A percentile compares a stretch with the other conserved stretches of the same genome.
phyloP scores from a whole-genome alignment of 2,329 filamentous ascomycete species.

The Penicillium sclerotiorum region DNA sequence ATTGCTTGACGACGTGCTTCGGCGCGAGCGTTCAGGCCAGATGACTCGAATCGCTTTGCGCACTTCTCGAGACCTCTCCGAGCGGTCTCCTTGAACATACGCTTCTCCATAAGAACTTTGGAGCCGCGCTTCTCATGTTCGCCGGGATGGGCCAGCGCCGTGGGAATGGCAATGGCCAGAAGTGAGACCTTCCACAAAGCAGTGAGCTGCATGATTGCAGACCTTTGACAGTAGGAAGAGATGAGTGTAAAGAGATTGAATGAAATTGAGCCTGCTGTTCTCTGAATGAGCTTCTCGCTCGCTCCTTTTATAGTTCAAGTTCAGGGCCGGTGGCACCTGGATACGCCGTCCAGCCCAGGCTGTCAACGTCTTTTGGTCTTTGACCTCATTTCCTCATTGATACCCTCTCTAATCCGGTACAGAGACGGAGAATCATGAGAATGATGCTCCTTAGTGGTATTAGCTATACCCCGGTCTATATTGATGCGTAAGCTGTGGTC shows the following conservation, averaged over 20 bases:
- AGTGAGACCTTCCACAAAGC: conserved; percentile 9
- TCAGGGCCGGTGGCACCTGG: no score
- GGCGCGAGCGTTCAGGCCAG: conserved; percentile 7
- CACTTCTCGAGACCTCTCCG: conserved; percentile 6
- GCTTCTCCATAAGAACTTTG: not conserved
- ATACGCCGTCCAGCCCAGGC: no score
- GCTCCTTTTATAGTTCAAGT: not conserved
- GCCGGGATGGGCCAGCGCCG: conserved; percentile 4
- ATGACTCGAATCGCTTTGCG: conserved; percentile 2
- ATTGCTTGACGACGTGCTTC: conserved; percentile 7
- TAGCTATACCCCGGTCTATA: not conserved
- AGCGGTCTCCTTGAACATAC: not conserved
- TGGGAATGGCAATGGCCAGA: conserved; percentile 1
- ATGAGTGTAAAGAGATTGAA: not conserved
- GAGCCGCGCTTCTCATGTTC: conserved; percentile 1
- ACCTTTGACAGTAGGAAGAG: not conserved
- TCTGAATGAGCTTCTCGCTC: not conserved
- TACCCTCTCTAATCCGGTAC: no score
- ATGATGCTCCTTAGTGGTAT: no score
- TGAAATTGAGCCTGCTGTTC: not conserved
- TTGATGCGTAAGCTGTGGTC: conserved; percentile 1
- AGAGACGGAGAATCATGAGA: no score
- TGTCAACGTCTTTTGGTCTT: no score
- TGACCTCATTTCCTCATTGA: no score
- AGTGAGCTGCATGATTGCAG: conserved; percentile 4